phyloP scores from a whole-genome alignment of 108 stramenopile species.

The Conticribra weissflogii region DNA sequence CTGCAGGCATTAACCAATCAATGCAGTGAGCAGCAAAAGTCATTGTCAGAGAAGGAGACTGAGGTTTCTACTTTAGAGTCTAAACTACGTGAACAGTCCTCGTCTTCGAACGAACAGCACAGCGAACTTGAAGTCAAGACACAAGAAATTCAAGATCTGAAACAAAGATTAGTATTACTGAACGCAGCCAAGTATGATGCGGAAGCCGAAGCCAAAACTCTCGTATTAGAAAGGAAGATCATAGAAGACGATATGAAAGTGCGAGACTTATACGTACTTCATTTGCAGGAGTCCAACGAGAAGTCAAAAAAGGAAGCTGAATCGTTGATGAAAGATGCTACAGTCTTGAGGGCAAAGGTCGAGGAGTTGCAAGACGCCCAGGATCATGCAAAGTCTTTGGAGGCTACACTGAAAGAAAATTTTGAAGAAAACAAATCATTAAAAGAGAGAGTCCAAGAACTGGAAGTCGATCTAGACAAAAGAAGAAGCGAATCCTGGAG shows the following conservation, averaged over 20 bases:
- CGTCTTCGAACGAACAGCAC: background rate
- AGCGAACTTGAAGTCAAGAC: background rate
- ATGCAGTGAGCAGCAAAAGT: background rate
- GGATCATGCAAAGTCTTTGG: background rate
- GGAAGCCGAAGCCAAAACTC: background rate
- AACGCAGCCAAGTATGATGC: background rate
- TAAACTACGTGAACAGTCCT: background rate
- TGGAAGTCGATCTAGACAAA: background rate
- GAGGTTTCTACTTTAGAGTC: constrained; percentile 5
- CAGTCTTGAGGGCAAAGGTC: background rate
- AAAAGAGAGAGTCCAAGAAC: background rate
- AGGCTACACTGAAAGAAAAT: constrained; percentile 1
- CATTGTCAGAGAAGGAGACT: background rate
- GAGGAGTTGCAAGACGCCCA: background rate
- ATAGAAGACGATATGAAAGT: background rate
- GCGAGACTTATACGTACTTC: background rate
- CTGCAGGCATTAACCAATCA: background rate
- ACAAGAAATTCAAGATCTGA: constrained; percentile 8
- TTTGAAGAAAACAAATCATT: background rate
- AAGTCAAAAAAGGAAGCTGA: background rate
- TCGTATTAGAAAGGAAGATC: background rate
- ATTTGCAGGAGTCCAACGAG: background rate
- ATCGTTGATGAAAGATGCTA: background rate
- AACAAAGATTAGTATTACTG: background rate
- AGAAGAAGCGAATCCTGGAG: background rate